These are phyloP conservation scores for Colletotrichum tabaci DNA, from an alignment of 2,329 filamentous ascomycete species.

Conservation along the genomic window DNA sequence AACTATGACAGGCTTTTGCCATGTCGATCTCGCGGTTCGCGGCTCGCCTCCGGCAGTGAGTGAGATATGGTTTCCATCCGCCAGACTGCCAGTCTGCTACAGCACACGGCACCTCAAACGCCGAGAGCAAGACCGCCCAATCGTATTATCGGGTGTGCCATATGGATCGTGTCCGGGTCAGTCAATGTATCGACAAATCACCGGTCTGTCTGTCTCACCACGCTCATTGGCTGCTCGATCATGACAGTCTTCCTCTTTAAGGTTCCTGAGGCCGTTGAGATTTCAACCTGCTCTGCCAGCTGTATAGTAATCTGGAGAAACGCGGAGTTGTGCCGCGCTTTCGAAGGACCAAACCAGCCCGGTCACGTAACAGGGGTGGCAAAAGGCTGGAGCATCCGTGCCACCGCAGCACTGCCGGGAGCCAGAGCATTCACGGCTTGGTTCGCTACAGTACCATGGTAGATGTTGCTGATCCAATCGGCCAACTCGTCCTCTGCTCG, in stretches of 20 bases:
- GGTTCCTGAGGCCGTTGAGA: too few species aligned
- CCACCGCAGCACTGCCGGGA: conserved; percentile 18
- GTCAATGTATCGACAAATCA: background rate
- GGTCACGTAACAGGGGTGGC: conserved; percentile 10
- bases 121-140: background rate
- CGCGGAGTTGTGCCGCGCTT: conserved; percentile 4
- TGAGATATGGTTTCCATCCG: conserved; percentile 9
- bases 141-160: background rate
- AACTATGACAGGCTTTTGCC: conserved; percentile 17
- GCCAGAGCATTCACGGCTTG: background rate
- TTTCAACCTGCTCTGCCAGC: background rate
- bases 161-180: background rate
- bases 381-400: conserved; percentile 33
- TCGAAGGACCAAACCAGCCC: background rate
- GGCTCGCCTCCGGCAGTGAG: conserved; percentile 14
- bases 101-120: background rate
- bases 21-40: conserved; percentile 1
- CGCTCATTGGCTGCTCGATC: background rate
- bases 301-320: conserved; percentile 22
- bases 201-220: conserved; percentile 6
- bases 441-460: background rate
- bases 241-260: background rate
- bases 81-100: background rate
- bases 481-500: background rate
- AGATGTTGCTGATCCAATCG: background rate